phyloP scores from a whole-genome alignment of 2,329 filamentous ascomycete genomes.

The Beauveria caledonica region DNA sequence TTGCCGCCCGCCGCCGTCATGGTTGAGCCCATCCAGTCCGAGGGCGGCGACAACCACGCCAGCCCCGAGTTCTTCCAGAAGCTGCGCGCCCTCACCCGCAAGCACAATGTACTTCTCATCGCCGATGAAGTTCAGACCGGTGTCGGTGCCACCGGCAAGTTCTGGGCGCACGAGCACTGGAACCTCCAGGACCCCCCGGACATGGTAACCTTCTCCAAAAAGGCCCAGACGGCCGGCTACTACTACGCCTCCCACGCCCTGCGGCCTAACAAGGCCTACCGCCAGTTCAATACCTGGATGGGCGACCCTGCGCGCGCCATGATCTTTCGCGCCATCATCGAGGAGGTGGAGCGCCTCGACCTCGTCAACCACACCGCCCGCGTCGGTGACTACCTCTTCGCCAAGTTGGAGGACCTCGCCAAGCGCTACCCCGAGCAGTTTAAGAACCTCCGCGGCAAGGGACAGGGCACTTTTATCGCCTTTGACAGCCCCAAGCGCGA shows the following conservation, averaged over 20 bases:
- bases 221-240: constrained; percentile 89
- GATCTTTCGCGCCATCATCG: constrained; percentile 77
- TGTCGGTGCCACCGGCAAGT: constrained; percentile 84
- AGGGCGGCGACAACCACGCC: constrained; percentile 92
- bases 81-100: constrained; percentile 69
- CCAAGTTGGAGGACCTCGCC: constrained; percentile 58
- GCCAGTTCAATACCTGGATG: constrained; percentile 98
- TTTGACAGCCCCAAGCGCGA: constrained; percentile 80
- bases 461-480: constrained; percentile 85
- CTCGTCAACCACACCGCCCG: constrained; percentile 72
- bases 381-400: constrained; percentile 72
- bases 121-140: constrained; percentile 94
- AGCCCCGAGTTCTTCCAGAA: constrained; percentile 79
- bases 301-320: constrained; percentile 80
- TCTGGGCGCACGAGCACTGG: constrained; percentile 98
- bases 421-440: constrained; percentile 68
- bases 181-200: constrained; percentile 70
- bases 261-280: constrained; percentile 85
- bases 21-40: constrained; percentile 86
- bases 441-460: constrained; percentile 76
- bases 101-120: constrained; percentile 73
- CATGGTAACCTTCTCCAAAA: constrained; percentile 94
- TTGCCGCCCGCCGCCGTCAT: constrained; percentile 73
- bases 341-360: constrained; percentile 67
- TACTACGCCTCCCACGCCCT: constrained; percentile 77